These are phyloP conservation scores for Melanomma pulvis-pyrius DNA, from an alignment of 495 filamentous ascomycete species.

Conservation along the genomic window DNA sequence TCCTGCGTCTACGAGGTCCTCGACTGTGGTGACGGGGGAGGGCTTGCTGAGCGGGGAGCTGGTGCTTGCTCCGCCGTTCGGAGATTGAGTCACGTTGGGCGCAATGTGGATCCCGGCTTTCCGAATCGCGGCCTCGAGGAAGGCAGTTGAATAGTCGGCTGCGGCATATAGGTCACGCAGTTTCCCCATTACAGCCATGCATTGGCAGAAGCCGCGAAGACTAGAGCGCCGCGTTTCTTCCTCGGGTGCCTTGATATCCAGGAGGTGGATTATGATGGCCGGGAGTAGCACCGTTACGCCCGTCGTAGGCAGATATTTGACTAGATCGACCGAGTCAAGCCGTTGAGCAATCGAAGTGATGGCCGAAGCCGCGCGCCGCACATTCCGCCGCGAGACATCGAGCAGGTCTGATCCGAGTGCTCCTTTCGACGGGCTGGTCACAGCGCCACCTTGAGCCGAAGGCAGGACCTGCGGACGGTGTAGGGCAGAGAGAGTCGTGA, in stretches of 20 bases:
- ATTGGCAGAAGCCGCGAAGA: constrained; percentile 76
- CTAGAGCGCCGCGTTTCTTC: constrained; percentile 67
- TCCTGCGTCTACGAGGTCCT: constrained; percentile 47
- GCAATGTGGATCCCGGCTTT: constrained; percentile 68
- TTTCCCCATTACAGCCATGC: constrained; percentile 80
- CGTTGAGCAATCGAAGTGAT: constrained; percentile 78
- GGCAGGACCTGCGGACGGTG: constrained; percentile 87
- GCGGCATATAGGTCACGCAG: constrained; percentile 84
- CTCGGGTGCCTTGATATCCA: constrained; percentile 82
- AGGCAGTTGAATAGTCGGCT: constrained; percentile 81
- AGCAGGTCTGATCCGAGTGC: constrained; percentile 62
- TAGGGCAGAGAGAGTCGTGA: constrained; percentile 81
- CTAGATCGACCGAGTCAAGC: constrained; percentile 68
- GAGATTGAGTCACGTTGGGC: constrained; percentile 1
- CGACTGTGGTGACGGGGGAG: constrained; percentile 38
- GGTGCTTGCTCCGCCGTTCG: neutral
- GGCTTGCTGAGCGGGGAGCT: constrained; percentile 17
- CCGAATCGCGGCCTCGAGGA: constrained; percentile 80
- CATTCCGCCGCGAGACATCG: constrained; percentile 76
- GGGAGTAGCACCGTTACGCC: constrained; percentile 87
- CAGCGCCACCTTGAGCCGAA: constrained; percentile 50
- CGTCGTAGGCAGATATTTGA: constrained; percentile 79
- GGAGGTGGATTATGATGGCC: constrained; percentile 86
- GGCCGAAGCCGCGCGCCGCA: constrained; percentile 75
- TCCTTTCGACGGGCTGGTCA: constrained; percentile 57